Evolutionary conservation across 441 rosid species (phyloP), one percentile per base, ranked within the genome.

Genomic region (Populus trichocarpa): DNA sequence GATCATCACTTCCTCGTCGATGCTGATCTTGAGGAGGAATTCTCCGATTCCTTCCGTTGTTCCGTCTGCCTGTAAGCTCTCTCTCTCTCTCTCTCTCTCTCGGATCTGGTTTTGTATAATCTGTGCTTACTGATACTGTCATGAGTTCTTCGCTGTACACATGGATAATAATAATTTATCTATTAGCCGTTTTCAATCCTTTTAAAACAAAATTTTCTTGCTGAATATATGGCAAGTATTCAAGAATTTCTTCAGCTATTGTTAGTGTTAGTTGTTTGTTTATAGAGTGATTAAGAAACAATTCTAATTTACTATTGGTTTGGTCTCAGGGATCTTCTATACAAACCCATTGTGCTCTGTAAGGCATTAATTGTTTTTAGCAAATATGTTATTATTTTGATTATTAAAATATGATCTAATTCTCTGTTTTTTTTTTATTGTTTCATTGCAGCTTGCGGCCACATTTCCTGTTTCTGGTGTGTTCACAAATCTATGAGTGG

Each of bases 381-480:
- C 33, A 53, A 53, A 53, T 53, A 53, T 53, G 61, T 65, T 26
- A 10, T 65, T 28, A 26, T 28, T 65, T 23, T 28, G 28, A 11
- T 65, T 25, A 25, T 25, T 23, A 22, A 59, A 20, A 30, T 61
- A 57, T 6, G 25, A 5, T 25, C 14, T 53, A 8, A 13, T 75
- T 72, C 10, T 50, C 23, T 53, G 8, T 53, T 18, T 50, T 12
- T 16, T 46, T 53, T 16, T 42, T 42, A 12, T 42, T 53, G 57
- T 53, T 53, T 53, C n/a, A 53, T 72, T 81, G 85, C 85, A 95
- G 99, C 89, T 68, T 95, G 99, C 84, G 99, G 98, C 74, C 98
- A 92, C 71, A 63, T 95, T 32, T 88, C 97, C 71, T 93, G 99
- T 87, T 95, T 93, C 81, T 95, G 98, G 99, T 95, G 99, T 50